Evolutionary conservation across 1,139 yeast genomes (phyloP).

Genomic region (Cylindricascospora bacillispora): DNA sequence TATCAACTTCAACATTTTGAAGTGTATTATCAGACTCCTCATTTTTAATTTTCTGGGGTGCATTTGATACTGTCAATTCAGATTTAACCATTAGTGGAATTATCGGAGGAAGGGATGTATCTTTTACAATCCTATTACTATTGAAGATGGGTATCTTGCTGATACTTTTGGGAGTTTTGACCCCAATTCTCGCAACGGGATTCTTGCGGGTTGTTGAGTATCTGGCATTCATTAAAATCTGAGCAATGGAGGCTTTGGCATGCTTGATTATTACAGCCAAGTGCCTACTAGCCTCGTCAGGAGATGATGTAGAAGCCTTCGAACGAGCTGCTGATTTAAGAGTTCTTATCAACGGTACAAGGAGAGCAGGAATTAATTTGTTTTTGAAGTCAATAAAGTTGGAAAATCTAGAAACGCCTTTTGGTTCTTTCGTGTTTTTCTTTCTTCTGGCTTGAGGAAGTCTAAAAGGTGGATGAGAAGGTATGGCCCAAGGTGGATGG

Average conservation of each 20-base stretch:
- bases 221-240: constrained; percentile 48
- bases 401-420: constrained; percentile 4
- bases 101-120: too few relatives aligned
- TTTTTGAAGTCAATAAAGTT: constrained; percentile 7
- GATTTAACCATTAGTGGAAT: too few relatives aligned
- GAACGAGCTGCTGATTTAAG: constrained; percentile 25
- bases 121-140: too few relatives aligned
- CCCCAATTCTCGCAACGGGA: too few relatives aligned
- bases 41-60: too few relatives aligned
- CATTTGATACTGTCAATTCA: too few relatives aligned
- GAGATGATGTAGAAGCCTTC: constrained; percentile 23
- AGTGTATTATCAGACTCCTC: too few relatives aligned
- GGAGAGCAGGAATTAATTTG: constrained; percentile 18
- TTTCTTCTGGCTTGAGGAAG: constrained; percentile 22
- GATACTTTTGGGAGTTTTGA: too few relatives aligned
- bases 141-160: too few relatives aligned
- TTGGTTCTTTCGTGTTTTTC: constrained; percentile 6
- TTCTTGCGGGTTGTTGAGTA: too few relatives aligned
- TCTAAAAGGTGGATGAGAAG: constrained; percentile 22
- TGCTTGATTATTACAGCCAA: constrained; percentile 23
- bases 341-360: constrained; percentile 22
- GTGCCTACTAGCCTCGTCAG: constrained; percentile 23
- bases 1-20: too few relatives aligned
- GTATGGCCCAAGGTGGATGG: constrained; percentile 25
- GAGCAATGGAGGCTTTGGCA: constrained; percentile 43